Evolutionary conservation across 2,329 filamentous ascomycete genomes (phyloP), one percentile per base, ranked within the genome.

Genomic region (Alternaria hordeiaustralica): DNA sequence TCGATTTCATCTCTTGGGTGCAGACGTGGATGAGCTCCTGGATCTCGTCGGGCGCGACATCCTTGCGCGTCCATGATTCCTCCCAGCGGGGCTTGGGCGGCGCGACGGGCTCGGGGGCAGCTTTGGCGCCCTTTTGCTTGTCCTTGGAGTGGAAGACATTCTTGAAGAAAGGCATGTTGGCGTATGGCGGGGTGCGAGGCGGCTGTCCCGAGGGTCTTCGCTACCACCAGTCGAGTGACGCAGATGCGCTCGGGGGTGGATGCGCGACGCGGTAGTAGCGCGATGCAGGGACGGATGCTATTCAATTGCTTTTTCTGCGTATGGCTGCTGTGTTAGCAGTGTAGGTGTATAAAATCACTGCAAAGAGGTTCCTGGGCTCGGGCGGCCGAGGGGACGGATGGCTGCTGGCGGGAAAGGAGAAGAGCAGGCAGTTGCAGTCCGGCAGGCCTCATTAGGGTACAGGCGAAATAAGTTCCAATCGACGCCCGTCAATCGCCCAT

Each of bases 1-100:
- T 88, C 64, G 92, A 91, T 84, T 98, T 99, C 80, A 99, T 88
- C 83, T 99, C 96, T 60, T 90, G 87, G 11, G 94, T 96, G 83
- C 94, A 97, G 70, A 90, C 89, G 77, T 90, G 88, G 55, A 98
- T 85, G 66, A 99, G 84, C 77, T 97, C 94, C 74, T 94, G 90
- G 51, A 99, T 90, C 82, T 99, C 96, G 70, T 97, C 93, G 6
- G 94, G 92, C 57, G 93, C 90, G 69, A 99, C 90, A 50, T 90
- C 88, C 58, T 87, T 92, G 75, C 95, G 91, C 66, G 89, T 87
- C 88, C 94, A 99, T 68, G 93, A 92, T 79, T 97, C 92, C 65
- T 93, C 92, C 91, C 93, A 97, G 80, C 87, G 87, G 60, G 92
- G 92, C 82, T 94, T 93, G 65, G 85, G 81, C 41, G 89, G 88